phyloP scores from a whole-genome alignment of 2,329 filamentous ascomycete genomes.

The Talaromyces sp. region DNA sequence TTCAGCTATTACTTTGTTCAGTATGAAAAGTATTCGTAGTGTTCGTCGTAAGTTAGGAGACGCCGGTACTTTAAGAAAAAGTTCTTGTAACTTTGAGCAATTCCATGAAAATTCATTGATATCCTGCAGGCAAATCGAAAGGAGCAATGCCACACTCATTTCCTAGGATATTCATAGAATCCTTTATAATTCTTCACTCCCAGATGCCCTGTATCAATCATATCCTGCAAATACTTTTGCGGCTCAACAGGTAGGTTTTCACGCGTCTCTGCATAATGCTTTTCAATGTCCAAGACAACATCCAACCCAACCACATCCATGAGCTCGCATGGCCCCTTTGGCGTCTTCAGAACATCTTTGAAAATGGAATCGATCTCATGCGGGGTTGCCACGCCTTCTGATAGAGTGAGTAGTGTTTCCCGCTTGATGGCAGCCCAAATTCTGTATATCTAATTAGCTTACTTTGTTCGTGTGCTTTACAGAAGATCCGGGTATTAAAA shows the following conservation, averaged over 20 bases:
- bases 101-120: too few species aligned
- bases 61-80: too few species aligned
- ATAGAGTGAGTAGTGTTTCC: slow-evolving; percentile 30
- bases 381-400: slow-evolving; percentile 30
- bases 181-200: slow-evolving; percentile 28
- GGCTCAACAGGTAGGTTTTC: slow-evolving; percentile 23
- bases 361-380: slow-evolving; percentile 34
- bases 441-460: slow-evolving; percentile 13
- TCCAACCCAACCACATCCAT: slow-evolving; percentile 39
- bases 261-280: slow-evolving; percentile 32
- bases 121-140: neutral
- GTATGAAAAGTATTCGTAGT: too few species aligned
- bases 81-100: too few species aligned
- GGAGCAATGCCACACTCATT: neutral
- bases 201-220: slow-evolving; percentile 25
- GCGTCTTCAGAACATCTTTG: slow-evolving; percentile 29
- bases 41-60: too few species aligned
- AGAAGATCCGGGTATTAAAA: neutral
- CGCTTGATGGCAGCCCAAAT: slow-evolving; percentile 40
- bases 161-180: slow-evolving; percentile 26
- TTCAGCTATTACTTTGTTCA: too few species aligned
- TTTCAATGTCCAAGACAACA: slow-evolving; percentile 35
- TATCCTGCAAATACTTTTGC: slow-evolving; percentile 25
- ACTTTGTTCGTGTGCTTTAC: neutral
- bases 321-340: slow-evolving; percentile 32